phyloP scores from a whole-genome alignment of 192 early-diverging fungal genomes.

The Linnemannia schmuckeri region DNA sequence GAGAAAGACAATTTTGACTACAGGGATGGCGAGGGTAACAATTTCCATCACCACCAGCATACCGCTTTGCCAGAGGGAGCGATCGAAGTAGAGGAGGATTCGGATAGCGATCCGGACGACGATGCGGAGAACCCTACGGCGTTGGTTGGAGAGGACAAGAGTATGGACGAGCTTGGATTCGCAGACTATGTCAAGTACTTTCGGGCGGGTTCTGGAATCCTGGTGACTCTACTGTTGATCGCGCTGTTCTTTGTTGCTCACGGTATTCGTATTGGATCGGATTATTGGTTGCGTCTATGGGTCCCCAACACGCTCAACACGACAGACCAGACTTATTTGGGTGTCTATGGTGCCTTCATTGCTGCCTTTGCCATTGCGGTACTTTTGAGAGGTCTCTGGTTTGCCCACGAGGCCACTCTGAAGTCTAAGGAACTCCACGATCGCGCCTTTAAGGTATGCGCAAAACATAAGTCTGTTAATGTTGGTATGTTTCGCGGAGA shows the following conservation, averaged over 20 bases:
- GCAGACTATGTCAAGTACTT: slow-evolving; percentile 45
- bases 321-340: slow-evolving; percentile 13
- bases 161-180: slow-evolving; percentile 42
- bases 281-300: slow-evolving; percentile 39
- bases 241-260: slow-evolving; percentile 26
- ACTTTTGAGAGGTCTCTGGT: slow-evolving; percentile 32
- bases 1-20: neutral
- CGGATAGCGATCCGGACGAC: neutral
- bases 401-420: slow-evolving; percentile 21
- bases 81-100: neutral
- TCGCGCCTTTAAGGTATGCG: slow-evolving; percentile 30
- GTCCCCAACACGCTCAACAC: slow-evolving; percentile 31
- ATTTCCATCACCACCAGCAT: neutral
- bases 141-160: slow-evolving; percentile 37
- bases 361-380: slow-evolving; percentile 13
- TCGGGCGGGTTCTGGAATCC: slow-evolving; percentile 21
- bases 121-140: neutral
- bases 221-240: slow-evolving; percentile 13
- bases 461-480: neutral
- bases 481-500: neutral
- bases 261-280: slow-evolving; percentile 36
- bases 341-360: slow-evolving; percentile 41
- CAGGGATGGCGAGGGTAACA: neutral
- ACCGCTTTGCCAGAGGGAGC: neutral
- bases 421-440: slow-evolving; percentile 39